phyloP scores from a whole-genome alignment of 805 yeast genomes.

The Saccharomycopsis synnaedendra region DNA sequence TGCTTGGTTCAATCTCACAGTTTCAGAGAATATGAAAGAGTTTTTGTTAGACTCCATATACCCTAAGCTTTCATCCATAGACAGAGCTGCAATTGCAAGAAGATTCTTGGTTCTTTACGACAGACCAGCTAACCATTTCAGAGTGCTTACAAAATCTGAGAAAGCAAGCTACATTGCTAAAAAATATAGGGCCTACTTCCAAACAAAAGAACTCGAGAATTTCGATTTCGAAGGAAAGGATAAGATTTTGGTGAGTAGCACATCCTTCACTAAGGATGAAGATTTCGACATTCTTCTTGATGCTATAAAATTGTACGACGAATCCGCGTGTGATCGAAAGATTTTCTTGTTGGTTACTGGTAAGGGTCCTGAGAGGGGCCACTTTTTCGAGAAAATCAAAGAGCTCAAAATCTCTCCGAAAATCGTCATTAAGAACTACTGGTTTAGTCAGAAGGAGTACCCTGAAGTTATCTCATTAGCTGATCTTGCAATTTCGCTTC shows the following conservation, averaged over 20 bases:
- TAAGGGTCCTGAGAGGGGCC: constrained; percentile 71
- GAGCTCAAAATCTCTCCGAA: constrained; percentile 29
- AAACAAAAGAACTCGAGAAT: constrained; percentile 8
- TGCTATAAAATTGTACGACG: constrained; percentile 54
- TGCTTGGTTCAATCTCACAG: constrained; percentile 70
- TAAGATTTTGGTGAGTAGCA: constrained; percentile 70
- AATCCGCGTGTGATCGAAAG: constrained; percentile 19
- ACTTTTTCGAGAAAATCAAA: constrained; percentile 38
- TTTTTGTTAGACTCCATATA: constrained; percentile 28
- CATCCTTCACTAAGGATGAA: constrained; percentile 95
- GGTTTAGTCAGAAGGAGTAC: constrained; percentile 75
- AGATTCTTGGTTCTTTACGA: constrained; percentile 66
- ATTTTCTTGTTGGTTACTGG: constrained; percentile 78
- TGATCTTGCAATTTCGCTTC: constrained; percentile 84
- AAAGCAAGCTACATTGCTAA: constrained; percentile 27
- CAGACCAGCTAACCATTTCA: constrained; percentile 65
- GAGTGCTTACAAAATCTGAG: constrained; percentile 20
- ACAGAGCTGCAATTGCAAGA: constrained; percentile 32
- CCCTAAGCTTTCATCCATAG: neutral
- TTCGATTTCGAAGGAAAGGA: constrained; percentile 20
- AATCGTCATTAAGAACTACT: constrained; percentile 50
- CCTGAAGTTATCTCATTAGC: constrained; percentile 66
- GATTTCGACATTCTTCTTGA: constrained; percentile 62
- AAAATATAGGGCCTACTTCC: constrained; percentile 25
- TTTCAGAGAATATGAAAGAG: constrained; percentile 60